A percentile compares a stretch with the other conserved stretches of the same genome.
These are phyloP conservation scores for Trichoderma sp. DNA, from an alignment of 2,329 filamentous ascomycete genomes.

Conservation along the genomic window DNA sequence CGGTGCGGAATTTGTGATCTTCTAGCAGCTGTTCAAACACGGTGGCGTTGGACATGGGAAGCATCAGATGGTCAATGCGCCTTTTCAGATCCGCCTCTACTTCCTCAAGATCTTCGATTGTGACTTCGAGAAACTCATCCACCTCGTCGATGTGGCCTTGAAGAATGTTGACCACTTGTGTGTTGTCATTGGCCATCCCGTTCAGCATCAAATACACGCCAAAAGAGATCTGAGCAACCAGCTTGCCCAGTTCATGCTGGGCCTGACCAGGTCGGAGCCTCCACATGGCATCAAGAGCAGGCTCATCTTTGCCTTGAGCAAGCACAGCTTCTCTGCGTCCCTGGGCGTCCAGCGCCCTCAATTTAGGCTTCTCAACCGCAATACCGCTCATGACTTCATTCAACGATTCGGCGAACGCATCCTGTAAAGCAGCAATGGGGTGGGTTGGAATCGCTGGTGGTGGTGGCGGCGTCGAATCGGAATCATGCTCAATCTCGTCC, in stretches of 20 bases:
- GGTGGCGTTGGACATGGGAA: constrained; percentile 79
- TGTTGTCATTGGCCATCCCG: constrained; percentile 82
- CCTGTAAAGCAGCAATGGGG: constrained; percentile 75
- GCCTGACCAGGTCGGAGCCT: constrained; percentile 72
- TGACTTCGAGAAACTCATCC: constrained; percentile 84
- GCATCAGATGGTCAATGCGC: constrained; percentile 74
- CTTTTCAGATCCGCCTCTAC: constrained; percentile 78
- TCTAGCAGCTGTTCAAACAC: constrained; percentile 88
- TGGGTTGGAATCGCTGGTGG: constrained; percentile 48
- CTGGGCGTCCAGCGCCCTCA: constrained; percentile 58
- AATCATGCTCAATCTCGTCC: constrained; percentile 24
- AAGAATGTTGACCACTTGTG: constrained; percentile 84
- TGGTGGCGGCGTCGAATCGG: constrained; percentile 26
- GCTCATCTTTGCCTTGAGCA: constrained; percentile 66
- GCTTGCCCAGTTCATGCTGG: constrained; percentile 86
- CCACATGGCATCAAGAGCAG: constrained; percentile 74
- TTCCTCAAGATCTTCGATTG: constrained; percentile 79
- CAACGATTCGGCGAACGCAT: constrained; percentile 80
- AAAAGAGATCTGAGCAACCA: constrained; percentile 90
- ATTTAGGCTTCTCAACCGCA: constrained; percentile 51
- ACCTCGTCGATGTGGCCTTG: constrained; percentile 93
- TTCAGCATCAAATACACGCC: constrained; percentile 86
- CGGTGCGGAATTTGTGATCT: constrained; percentile 76
- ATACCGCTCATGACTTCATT: constrained; percentile 64
- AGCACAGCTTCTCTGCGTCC: constrained; percentile 67